Evolutionary conservation across 257 asterid species (phyloP), one percentile per base, ranked within the genome.

Genomic region (Primulina tabacum): DNA sequence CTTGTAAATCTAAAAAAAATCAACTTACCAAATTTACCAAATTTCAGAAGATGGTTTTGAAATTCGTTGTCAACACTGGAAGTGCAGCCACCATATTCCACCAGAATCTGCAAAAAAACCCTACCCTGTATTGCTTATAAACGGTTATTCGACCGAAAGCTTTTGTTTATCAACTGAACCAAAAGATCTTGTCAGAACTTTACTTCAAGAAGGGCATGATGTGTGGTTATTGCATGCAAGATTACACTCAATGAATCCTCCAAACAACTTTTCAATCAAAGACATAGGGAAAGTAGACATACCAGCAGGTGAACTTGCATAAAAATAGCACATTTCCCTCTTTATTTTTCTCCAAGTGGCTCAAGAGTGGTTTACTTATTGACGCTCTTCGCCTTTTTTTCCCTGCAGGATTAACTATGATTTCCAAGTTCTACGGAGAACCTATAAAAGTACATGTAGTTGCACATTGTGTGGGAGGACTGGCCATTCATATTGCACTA

Each of bases 391-490:
- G 43, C 6, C 10, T 43, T 24, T 29, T 18, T 56, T 68, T 43
- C 26, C 26, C 26, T 72, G 71, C 86, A 86, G 92, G 83, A 47
- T 80, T 84, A 18, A 66, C 52, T 32, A 80, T 74, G 77, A 78
- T 84, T 18, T n/a, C 35, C 4, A 78, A 80, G 67, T 65, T 78
- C 52, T 72, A 78, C 7, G 86, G 82, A 4, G 75, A 52, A 57
- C 16, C 76, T 5, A n/a, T 18, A 33, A 82, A 71, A 72, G 66
- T 84, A 26, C 89, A 86, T 47, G 18, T 86, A 4, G 76, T 86
- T 63, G 87, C 83, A 11, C 89, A 86, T 52, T 86, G 89, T 61
- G 70, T 86, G 21, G 89, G 89, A 65, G 89, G 89, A 53, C 68
- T 86, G 14, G 81, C 85, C 43, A 65, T 72, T 73, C 89, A 86